Conservation (phyloP, 202 grass and related monocot genomes). For the Zizania palustris region DNA sequence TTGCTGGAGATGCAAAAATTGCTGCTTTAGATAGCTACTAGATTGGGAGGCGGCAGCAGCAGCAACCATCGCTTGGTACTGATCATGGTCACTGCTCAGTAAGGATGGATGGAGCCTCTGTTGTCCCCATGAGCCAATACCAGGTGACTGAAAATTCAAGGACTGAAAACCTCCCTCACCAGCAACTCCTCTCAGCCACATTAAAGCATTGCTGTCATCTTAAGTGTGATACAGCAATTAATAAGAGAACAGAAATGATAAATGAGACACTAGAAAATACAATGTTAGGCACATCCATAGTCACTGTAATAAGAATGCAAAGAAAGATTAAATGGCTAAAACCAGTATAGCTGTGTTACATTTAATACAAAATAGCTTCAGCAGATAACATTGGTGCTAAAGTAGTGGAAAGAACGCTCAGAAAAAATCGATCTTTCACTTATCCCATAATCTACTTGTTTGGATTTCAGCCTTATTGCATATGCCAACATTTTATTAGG, state of each 20-base stretch:
- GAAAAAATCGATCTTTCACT: conserved; percentile 20
- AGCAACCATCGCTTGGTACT: conserved; percentile 69
- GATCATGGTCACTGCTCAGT: conserved; percentile 69
- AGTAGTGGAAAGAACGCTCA: neutral
- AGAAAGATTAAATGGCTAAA: neutral
- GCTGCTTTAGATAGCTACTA: conserved; percentile 72
- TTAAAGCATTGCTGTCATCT: conserved; percentile 97
- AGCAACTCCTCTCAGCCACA: conserved; percentile 92
- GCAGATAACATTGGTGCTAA: conserved; percentile 9
- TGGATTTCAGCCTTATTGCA: neutral
- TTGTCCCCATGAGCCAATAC: conserved; percentile 75
- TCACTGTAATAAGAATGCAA: conserved; percentile 2
- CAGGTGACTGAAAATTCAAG: conserved; percentile 77
- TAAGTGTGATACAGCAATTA: conserved; percentile 59
- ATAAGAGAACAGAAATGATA: conserved; percentile 35
- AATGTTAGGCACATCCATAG: neutral
- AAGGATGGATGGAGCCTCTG: conserved; percentile 75
- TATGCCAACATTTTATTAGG: neutral
- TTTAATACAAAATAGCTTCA: neutral
- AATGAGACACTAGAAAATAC: conserved; percentile 12
- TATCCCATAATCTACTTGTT: neutral
- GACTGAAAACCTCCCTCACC: conserved; percentile 78
- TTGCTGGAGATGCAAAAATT: conserved; percentile 79
- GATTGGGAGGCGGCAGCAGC: conserved; percentile 52
- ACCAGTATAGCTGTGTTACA: neutral